Base-by-base conservation (phyloP, 148 eudicot genomes). In the Nepenthes mirabilis region DNA sequence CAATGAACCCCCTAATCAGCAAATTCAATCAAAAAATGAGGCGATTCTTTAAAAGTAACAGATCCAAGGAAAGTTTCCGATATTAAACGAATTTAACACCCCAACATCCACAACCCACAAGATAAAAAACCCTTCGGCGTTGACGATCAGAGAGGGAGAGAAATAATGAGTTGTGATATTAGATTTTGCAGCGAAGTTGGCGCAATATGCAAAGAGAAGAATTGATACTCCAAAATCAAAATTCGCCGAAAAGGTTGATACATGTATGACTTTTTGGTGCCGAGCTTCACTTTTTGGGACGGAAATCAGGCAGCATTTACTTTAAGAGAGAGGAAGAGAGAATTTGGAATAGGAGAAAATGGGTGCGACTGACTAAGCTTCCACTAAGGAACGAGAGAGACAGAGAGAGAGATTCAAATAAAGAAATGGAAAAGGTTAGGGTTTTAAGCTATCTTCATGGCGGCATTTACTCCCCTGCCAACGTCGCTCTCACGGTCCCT, bases 331-430 rank as follows among this genome's bases (percentile, higher is more conserved):
- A 52, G 32, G 14, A 52, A 11, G 55, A 49, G 37, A 52, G 59
- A 13, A 43, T 45, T 59, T 32, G 57, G 64, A 58, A 59, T 34
- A 55, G 51, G 57, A 7, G 54, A 14, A 56, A 71, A 43, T 60
- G 72, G 67, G 67, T 72, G 60, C 70, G 59, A 67, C 66, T 67
- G 72, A 71, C 72, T 59, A 75, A 70, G 65, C 52, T 49, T 63
- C 66, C 75, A 71, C 72, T 59, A 40, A 60, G 45, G 45, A 40
- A 8, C 6, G 45, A 40, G 45, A 12, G 32, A 52, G 55, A 51
- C 6, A 51, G 55, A 52, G 55, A 5, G 55, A 14, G 55, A 52
- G 14, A 52, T 5, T 3, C 4, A 52, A 52, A 11, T 52, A 13
- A 58, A 40, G 6, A 33, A 14, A 13, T 9, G 61, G 47, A 58